A percentile compares a stretch with the other conserved stretches of the same genome.
These are phyloP conservation scores for Basipetospora chlamydospora DNA, from an alignment of 2,329 filamentous ascomycete genomes.

Conservation along the genomic window DNA sequence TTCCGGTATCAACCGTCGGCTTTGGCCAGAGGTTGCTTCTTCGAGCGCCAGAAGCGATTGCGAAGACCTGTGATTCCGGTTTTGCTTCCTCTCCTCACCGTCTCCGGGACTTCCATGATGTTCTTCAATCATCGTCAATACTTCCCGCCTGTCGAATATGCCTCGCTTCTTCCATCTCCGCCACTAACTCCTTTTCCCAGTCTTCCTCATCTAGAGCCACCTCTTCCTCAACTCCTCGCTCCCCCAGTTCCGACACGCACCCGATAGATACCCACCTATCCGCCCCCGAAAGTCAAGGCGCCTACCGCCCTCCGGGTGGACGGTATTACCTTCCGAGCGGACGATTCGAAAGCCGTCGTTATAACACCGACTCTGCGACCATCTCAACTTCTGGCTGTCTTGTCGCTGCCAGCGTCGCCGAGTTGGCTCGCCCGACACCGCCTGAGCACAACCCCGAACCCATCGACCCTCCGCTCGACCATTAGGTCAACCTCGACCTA, in stretches of 20 bases:
- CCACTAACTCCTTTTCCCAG: neutral
- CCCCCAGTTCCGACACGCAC: neutral
- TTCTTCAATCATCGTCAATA: neutral
- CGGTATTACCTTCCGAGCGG: neutral
- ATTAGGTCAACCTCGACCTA: too few species aligned
- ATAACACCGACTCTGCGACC: too few species aligned
- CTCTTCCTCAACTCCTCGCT: neutral
- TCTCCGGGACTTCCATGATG: neutral
- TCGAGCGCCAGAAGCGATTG: slow-evolving; percentile 5
- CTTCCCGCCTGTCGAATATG: neutral
- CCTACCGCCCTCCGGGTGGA: slow-evolving; percentile 4
- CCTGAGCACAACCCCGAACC: too few species aligned
- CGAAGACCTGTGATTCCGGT: slow-evolving; percentile 1
- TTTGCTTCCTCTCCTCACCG: slow-evolving; percentile 2
- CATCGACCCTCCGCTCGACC: too few species aligned
- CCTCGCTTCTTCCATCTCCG: neutral
- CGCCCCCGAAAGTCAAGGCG: slow-evolving; percentile 1
- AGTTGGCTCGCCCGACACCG: slow-evolving; percentile 4
- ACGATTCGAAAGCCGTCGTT: too few species aligned
- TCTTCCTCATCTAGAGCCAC: neutral
- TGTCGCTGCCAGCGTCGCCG: neutral
- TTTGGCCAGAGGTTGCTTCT: too few species aligned
- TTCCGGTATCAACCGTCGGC: too few species aligned
- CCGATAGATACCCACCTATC: neutral
- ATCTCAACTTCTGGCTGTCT: neutral